Conservation (phyloP, 345 rosid genomes). For the Eucalyptus melliodora region DNA sequence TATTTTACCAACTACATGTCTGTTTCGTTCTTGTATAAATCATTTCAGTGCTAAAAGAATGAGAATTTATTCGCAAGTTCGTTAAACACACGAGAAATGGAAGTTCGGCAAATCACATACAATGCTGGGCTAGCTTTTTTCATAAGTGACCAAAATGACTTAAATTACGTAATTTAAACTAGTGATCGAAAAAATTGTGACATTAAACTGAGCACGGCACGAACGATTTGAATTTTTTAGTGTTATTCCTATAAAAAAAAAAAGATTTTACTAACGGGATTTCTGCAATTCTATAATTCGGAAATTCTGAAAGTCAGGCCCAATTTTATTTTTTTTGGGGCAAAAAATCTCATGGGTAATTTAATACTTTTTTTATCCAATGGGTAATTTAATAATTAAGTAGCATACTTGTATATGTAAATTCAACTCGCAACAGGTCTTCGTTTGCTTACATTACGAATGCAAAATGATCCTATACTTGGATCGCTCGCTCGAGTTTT, state of each 20-base stretch:
- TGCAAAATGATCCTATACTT: not conserved
- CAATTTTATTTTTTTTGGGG: not conserved
- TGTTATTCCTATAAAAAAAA: not conserved
- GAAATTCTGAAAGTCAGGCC: not conserved
- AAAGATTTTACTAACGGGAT: not conserved
- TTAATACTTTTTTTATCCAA: too few relatives aligned
- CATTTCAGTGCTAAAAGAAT: not conserved
- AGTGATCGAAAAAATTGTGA: not conserved
- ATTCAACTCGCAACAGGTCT: not conserved
- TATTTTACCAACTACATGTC: not conserved
- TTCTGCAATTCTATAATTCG: too few relatives aligned
- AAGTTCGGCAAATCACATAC: not conserved
- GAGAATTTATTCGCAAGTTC: not conserved
- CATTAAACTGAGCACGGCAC: not conserved
- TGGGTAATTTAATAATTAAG: not conserved
- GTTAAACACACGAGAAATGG: not conserved
- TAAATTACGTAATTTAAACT: not conserved
- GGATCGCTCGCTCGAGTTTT: rapidly evolving
- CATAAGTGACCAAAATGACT: not conserved
- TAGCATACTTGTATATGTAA: not conserved
- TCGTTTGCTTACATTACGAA: not conserved
- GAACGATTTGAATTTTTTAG: not conserved
- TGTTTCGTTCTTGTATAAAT: not conserved
- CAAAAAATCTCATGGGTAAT: too few relatives aligned
- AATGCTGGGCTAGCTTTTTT: not conserved